Evolutionary conservation across 2,329 filamentous ascomycete species (phyloP).

Genomic region (Pseudogymnoascus sp.): DNA sequence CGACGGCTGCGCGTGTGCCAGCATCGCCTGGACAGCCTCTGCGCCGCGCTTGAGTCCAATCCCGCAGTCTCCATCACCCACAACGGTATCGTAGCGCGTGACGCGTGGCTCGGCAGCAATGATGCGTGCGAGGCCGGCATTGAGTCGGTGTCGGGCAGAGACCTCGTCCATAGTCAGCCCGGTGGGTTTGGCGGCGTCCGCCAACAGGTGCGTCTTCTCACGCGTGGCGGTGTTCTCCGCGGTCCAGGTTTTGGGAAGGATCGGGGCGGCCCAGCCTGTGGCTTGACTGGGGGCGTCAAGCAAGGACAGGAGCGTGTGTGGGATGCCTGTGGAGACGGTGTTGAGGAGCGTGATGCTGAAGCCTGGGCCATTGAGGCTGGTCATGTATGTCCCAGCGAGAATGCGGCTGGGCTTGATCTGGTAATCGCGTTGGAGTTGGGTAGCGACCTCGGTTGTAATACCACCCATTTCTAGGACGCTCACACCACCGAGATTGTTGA

Average conservation of each 20-base stretch:
- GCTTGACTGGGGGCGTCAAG: constrained; percentile 62
- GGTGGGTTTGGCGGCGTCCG: constrained; percentile 29
- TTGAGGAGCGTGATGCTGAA: constrained; percentile 63
- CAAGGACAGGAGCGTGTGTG: constrained; percentile 51
- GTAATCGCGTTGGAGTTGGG: constrained; percentile 50
- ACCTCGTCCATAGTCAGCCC: constrained; percentile 25
- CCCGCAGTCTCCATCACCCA: constrained; percentile 67
- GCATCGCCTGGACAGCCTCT: constrained; percentile 44
- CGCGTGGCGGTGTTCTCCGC: constrained; percentile 33
- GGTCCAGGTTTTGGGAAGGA: constrained; percentile 52
- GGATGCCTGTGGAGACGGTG: constrained; percentile 44
- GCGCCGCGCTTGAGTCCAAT: constrained; percentile 62
- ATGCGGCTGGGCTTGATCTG: constrained; percentile 54
- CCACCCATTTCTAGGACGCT: constrained; percentile 59
- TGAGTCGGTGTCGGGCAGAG: constrained; percentile 45
- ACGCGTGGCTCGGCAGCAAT: constrained; percentile 58
- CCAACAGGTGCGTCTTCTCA: constrained; percentile 19
- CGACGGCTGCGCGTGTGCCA: constrained; percentile 36
- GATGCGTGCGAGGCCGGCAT: constrained; percentile 47
- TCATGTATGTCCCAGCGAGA: constrained; percentile 62
- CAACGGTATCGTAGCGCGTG: constrained; percentile 61
- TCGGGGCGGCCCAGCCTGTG: constrained; percentile 57
- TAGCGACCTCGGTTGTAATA: constrained; percentile 58
- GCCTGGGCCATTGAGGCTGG: constrained; percentile 62
- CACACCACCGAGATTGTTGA: constrained; percentile 65